Conservation (phyloP, 2,329 filamentous ascomycete species). For the Aspergillus ochraceus region DNA sequence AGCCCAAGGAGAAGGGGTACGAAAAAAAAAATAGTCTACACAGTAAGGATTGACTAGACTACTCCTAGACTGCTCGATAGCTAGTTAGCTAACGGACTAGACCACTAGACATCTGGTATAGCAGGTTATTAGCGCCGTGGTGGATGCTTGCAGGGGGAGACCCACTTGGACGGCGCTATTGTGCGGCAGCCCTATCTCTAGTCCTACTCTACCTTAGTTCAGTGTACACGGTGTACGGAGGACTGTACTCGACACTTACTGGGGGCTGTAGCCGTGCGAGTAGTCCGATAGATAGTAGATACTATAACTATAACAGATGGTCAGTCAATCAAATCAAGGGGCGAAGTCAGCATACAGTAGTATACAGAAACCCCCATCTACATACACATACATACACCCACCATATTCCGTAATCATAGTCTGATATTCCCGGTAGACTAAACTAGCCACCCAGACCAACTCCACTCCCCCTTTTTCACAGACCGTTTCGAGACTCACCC, state of each 20-base stretch:
- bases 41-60: neutral
- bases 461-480: conserved; percentile 11
- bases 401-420: too few relatives aligned
- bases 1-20: neutral
- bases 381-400: too few relatives aligned
- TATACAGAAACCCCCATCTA: too few relatives aligned
- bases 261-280: too few relatives aligned
- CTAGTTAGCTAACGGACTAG: neutral
- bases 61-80: neutral
- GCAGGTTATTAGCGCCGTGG: neutral
- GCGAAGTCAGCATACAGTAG: too few relatives aligned
- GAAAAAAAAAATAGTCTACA: neutral
- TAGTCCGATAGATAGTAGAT: too few relatives aligned
- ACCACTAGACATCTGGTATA: neutral
- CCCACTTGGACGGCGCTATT: neutral
- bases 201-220: neutral
- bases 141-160: neutral
- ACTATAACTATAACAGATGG: too few relatives aligned
- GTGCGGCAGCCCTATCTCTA: neutral
- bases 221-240: too few relatives aligned
- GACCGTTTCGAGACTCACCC: conserved; percentile 11
- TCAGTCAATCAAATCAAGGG: too few relatives aligned
- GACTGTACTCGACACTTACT: too few relatives aligned
- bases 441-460: too few relatives aligned
- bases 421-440: too few relatives aligned